Base-by-base conservation (phyloP, 441 rosid genomes). In the Erodium texanum region DNA sequence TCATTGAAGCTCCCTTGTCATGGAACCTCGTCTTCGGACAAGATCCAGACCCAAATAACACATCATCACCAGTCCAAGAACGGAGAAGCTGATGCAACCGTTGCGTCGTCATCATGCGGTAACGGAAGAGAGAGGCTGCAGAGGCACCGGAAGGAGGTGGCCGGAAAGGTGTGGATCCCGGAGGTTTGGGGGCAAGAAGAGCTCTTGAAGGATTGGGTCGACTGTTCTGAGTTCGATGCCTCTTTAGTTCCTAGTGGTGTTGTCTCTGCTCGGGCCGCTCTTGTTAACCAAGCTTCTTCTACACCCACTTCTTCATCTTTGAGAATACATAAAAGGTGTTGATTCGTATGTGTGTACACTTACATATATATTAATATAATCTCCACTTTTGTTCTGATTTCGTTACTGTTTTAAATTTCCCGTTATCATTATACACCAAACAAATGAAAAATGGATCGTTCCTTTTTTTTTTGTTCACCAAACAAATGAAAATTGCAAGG, bases 101-200 rank as follows among this genome's bases (percentile, higher is more conserved):
- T n/a, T n/a, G n/a, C 43, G 10, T 36, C 43, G 8, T 36, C 43
- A 2, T 8, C 45, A 11, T 12, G 56, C n/a, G 3, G 56, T 5
- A 50, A 14, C 4, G 56, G 56, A 7, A 50, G 56, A 16, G 56
- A 50, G 56, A 50, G 56, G 56, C 56, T 50, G 56, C 56, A 50
- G 56, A 50, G 56, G 19, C 56, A 50, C 56, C 12, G 56, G 56
- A 50, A 50, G 56, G 56, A 50, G 56, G 56, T 50, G 56, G 56
- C 56, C 2, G 56, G 56, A n/a, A 12, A 50, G 18, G 56, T 50
- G 18, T 50, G 56, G 56, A 50, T 50, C 19, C 56, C 56, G 12
- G 56, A 50, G 7, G n/a, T n/a, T 2, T 50, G 56, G 56, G 56
- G 56, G 12, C 56, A 50, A 7, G 56, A 50, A 16, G 56, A 50